Percentiles rank a stretch among this genome's conserved stretches.
phyloP scores from a whole-genome alignment of 2,329 filamentous ascomycete genomes.

The Xylariales sp. region DNA sequence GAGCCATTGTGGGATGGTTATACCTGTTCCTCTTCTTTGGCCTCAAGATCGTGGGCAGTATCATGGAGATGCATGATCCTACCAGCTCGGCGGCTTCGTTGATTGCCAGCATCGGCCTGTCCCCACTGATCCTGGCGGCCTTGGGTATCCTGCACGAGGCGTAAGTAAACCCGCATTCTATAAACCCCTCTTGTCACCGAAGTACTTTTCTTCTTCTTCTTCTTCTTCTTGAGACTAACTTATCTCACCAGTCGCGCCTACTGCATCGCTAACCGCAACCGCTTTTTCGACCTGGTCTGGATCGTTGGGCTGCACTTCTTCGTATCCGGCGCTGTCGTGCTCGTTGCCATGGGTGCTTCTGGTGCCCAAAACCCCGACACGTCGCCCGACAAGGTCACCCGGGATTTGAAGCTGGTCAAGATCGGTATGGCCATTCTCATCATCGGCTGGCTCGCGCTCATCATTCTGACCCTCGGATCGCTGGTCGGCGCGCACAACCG shows the following conservation, averaged over 20 bases:
- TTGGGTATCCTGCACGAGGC: slow-evolving; percentile 31
- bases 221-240: too few relatives aligned
- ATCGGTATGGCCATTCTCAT: slow-evolving; percentile 19
- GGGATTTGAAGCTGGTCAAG: slow-evolving; percentile 11
- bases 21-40: slow-evolving; percentile 32
- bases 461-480: slow-evolving; percentile 9
- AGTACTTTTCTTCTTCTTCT: too few relatives aligned
- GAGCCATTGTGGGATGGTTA: slow-evolving; percentile 32
- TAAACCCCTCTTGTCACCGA: too few relatives aligned
- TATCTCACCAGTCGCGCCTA: slow-evolving; percentile 11
- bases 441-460: slow-evolving; percentile 13
- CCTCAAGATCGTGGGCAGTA: slow-evolving; percentile 29
- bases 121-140: slow-evolving; percentile 27
- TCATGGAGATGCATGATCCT: slow-evolving; percentile 19
- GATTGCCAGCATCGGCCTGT: slow-evolving; percentile 32
- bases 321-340: slow-evolving; percentile 18
- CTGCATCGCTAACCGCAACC: slow-evolving; percentile 10
- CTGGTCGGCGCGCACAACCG: not conserved
- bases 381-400: slow-evolving; percentile 8
- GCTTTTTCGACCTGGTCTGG: slow-evolving; percentile 9
- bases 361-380: slow-evolving; percentile 10
- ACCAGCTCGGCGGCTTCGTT: slow-evolving; percentile 23
- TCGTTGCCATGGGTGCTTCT: slow-evolving; percentile 17
- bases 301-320: slow-evolving; percentile 17
- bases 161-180: slow-evolving; percentile 20